Evolutionary conservation across 148 eudicot species (phyloP).

Genomic region (Camellia japonica): DNA sequence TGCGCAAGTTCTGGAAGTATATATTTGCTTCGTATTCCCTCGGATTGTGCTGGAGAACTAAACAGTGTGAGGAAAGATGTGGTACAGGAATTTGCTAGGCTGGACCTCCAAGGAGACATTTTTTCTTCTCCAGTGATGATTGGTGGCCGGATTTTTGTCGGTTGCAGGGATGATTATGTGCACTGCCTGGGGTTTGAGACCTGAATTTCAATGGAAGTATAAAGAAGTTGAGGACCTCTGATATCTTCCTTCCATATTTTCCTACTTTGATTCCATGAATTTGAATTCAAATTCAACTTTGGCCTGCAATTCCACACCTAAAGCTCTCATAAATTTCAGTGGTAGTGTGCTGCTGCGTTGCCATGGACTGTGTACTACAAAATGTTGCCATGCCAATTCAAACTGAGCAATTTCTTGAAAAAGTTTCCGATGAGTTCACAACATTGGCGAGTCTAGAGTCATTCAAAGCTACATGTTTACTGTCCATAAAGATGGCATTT

Average conservation of each 20-base stretch:
- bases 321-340: no score
- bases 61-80: background rate
- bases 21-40: conserved; percentile 36
- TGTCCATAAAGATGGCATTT: no score
- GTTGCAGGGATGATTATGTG: conserved; percentile 86
- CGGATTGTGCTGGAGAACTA: conserved; percentile 18
- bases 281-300: background rate
- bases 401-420: background rate
- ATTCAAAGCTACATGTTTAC: no score
- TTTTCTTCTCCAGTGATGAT: conserved; percentile 92
- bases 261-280: background rate
- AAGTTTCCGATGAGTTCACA: no score
- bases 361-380: background rate
- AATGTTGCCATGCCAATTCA: background rate
- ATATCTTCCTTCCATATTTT: background rate
- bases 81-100: conserved; percentile 54
- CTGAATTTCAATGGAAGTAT: background rate
- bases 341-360: background rate
- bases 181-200: conserved; percentile 51
- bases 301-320: background rate
- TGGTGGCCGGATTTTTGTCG: conserved; percentile 80
- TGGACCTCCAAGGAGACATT: conserved; percentile 66
- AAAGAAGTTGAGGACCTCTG: background rate
- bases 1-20: conserved; percentile 73
- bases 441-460: no score